Conservation (phyloP, 2,329 filamentous ascomycete genomes). For the Acrodontium crateriforme region DNA sequence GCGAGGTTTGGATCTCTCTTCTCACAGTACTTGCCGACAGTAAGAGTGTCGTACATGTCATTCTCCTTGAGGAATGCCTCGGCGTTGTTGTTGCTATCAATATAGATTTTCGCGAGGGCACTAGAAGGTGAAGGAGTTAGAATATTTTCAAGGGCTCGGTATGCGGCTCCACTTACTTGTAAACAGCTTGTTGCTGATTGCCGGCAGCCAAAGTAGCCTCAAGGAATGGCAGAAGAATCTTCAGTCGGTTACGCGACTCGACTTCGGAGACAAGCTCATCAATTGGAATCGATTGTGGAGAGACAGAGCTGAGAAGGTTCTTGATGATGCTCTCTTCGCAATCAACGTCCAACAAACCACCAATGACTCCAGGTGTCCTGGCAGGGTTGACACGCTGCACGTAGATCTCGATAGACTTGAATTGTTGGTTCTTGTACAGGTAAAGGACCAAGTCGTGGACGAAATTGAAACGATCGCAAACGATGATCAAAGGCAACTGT, state of each 20-base stretch:
- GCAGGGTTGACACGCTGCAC: slow-evolving; percentile 92
- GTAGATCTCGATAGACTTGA: slow-evolving; percentile 96
- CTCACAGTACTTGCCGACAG: slow-evolving; percentile 94
- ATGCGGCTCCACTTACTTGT: slow-evolving; percentile 52
- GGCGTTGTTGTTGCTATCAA: slow-evolving; percentile 95
- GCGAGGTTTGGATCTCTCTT: slow-evolving; percentile 94
- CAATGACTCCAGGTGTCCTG: slow-evolving; percentile 81
- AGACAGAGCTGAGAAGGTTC: slow-evolving; percentile 71
- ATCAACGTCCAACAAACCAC: slow-evolving; percentile 87
- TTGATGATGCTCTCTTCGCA: slow-evolving; percentile 97
- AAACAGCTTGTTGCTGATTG: slow-evolving; percentile 92
- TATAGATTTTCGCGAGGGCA: slow-evolving; percentile 97
- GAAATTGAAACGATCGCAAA: slow-evolving; percentile 99
- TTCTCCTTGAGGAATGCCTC: slow-evolving; percentile 98
- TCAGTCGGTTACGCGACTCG: slow-evolving; percentile 88
- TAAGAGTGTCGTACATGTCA: slow-evolving; percentile 84
- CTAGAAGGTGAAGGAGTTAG: not conserved
- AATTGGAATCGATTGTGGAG: slow-evolving; percentile 74
- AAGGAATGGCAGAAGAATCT: slow-evolving; percentile 89
- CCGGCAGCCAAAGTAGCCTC: slow-evolving; percentile 80
- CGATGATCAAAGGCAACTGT: slow-evolving; percentile 91
- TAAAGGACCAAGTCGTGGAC: slow-evolving; percentile 93
- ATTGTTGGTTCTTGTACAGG: slow-evolving; percentile 97
- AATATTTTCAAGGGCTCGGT: not conserved
- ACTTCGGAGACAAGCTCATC: slow-evolving; percentile 89